Conservation (phyloP, 1,139 yeast species). For the Hemisphaericaspora xylofermentans region DNA sequence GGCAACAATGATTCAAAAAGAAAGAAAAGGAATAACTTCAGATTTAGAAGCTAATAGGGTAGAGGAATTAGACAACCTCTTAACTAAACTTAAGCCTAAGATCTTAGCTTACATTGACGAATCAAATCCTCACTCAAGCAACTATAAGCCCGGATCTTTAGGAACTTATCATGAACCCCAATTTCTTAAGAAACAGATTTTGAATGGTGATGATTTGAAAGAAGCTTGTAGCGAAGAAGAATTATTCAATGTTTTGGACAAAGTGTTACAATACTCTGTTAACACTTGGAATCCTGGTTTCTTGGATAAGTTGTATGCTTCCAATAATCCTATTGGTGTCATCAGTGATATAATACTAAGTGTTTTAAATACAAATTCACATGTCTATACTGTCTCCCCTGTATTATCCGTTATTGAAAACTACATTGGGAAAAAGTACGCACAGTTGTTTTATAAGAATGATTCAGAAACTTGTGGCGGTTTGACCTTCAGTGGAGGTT, state of each 20-base stretch:
- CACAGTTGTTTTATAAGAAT: slow-evolving; percentile 55
- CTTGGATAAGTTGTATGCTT: slow-evolving; percentile 79
- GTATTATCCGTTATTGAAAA: slow-evolving; percentile 76
- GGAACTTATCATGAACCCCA: slow-evolving; percentile 42
- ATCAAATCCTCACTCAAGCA: slow-evolving; percentile 31
- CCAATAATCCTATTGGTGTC: slow-evolving; percentile 82
- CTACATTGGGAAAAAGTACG: slow-evolving; percentile 66
- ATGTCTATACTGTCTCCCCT: slow-evolving; percentile 85
- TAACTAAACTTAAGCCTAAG: slow-evolving; percentile 35
- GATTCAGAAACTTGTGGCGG: slow-evolving; percentile 65
- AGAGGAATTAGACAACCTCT: slow-evolving; percentile 36
- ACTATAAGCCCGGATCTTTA: slow-evolving; percentile 30
- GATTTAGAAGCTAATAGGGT: slow-evolving; percentile 38
- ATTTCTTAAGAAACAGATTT: slow-evolving; percentile 24
- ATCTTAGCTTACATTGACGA: slow-evolving; percentile 35
- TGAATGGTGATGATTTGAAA: slow-evolving; percentile 15
- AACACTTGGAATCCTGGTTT: slow-evolving; percentile 90
- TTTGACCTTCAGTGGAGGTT: slow-evolving; percentile 83
- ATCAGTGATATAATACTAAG: slow-evolving; percentile 70
- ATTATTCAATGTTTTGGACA: slow-evolving; percentile 52
- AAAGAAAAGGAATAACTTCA: slow-evolving; percentile 13
- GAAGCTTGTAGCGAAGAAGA: slow-evolving; percentile 21
- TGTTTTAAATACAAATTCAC: slow-evolving; percentile 77
- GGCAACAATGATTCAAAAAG: neutral
- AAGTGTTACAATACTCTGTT: slow-evolving; percentile 65